Evolutionary conservation across 495 filamentous ascomycete genomes (phyloP).

Genomic region (Penicillium lagena): DNA sequence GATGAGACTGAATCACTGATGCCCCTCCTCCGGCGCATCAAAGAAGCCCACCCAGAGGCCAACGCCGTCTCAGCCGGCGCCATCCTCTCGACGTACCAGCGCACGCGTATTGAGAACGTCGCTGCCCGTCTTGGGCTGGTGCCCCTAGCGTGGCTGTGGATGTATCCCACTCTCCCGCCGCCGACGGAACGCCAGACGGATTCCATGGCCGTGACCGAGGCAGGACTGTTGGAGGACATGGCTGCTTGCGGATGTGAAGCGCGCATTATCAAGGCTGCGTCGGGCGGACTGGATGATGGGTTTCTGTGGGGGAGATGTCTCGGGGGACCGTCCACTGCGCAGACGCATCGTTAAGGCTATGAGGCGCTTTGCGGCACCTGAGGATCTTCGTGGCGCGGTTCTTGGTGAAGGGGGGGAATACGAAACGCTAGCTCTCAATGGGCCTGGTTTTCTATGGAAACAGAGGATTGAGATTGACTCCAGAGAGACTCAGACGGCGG

Average conservation of each 20-base stretch:
- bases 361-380: slow-evolving; percentile 56
- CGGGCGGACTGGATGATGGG: slow-evolving; percentile 74
- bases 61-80: slow-evolving; percentile 87
- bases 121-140: slow-evolving; percentile 67
- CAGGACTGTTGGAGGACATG: slow-evolving; percentile 74
- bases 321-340: slow-evolving; percentile 38
- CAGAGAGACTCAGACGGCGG: slow-evolving; percentile 50
- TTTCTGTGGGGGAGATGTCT: slow-evolving; percentile 83
- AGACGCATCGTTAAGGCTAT: slow-evolving; percentile 54
- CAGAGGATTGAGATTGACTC: slow-evolving; percentile 59
- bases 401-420: slow-evolving; percentile 95
- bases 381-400: slow-evolving; percentile 55
- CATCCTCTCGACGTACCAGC: slow-evolving; percentile 91
- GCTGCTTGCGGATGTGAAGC: slow-evolving; percentile 67
- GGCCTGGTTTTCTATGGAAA: slow-evolving; percentile 66
- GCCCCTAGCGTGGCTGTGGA: slow-evolving; percentile 85
- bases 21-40: slow-evolving; percentile 60
- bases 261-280: slow-evolving; percentile 89
- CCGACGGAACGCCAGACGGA: slow-evolving; percentile 12
- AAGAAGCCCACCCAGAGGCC: slow-evolving; percentile 59
- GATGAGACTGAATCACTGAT: slow-evolving; percentile 90
- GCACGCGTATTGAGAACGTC: slow-evolving; percentile 87
- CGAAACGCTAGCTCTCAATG: slow-evolving; percentile 85
- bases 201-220: slow-evolving; percentile 22
- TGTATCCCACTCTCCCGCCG: slow-evolving; percentile 67